Evolutionary conservation across 805 yeast species (phyloP).

Genomic region (Candida taoyuanica): DNA sequence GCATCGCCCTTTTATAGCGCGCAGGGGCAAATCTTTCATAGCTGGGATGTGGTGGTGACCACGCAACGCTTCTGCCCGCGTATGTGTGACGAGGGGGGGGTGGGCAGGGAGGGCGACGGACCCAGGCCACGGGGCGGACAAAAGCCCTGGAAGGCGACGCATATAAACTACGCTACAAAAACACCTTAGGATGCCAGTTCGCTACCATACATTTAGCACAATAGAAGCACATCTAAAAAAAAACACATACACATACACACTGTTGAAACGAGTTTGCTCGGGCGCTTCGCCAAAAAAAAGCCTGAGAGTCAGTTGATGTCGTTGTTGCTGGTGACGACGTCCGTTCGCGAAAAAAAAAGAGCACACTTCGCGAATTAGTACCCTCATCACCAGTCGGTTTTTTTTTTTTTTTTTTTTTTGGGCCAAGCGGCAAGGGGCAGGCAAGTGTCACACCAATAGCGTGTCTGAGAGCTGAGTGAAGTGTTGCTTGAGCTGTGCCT

Average conservation of each 20-base stretch:
- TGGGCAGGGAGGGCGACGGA: too few species aligned
- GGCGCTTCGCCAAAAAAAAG: too few species aligned
- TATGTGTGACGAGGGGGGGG: background rate
- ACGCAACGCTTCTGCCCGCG: constrained; percentile 4
- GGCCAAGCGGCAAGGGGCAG: too few species aligned
- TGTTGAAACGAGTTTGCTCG: too few species aligned
- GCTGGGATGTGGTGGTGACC: constrained; percentile 5
- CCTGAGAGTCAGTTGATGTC: constrained; percentile 1
- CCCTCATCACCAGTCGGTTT: too few species aligned
- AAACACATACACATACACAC: too few species aligned
- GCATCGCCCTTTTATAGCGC: background rate
- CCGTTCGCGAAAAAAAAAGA: background rate
- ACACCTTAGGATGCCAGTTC: too few species aligned
- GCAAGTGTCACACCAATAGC: background rate
- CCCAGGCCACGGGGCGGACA: too few species aligned
- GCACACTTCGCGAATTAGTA: background rate
- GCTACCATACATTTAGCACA: too few species aligned
- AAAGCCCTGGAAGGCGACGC: too few species aligned
- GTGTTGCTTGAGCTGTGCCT: background rate
- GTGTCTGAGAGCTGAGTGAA: background rate
- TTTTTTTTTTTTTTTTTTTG: too few species aligned
- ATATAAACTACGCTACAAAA: background rate
- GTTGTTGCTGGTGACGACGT: background rate
- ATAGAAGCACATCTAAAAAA: too few species aligned
- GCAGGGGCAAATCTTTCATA: background rate